Percentiles rank a stretch among this genome's conserved stretches.
These are phyloP conservation scores for Alternaria consortialis DNA, from an alignment of 2,329 filamentous ascomycete species.

Conservation along the genomic window DNA sequence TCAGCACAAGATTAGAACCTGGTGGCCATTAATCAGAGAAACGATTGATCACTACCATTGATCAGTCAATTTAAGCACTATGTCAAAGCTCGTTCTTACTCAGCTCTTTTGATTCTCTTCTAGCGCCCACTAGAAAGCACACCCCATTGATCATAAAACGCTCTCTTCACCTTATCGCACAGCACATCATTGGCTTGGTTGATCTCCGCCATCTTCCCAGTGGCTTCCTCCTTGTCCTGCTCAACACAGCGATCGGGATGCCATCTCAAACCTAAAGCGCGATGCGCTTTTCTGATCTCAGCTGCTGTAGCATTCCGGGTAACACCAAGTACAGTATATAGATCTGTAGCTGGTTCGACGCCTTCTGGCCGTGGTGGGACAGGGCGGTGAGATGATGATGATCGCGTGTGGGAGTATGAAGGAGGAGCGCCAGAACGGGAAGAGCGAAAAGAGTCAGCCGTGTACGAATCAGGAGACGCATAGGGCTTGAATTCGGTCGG, in stretches of 20 bases:
- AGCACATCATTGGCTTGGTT: conserved; percentile 33
- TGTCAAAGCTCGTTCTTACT: not conserved
- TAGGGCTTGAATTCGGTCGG: not conserved
- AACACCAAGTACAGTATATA: conserved; percentile 84
- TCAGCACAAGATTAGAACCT: not conserved
- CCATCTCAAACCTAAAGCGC: conserved; percentile 90
- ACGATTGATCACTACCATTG: too few species aligned
- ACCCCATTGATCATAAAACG: conserved; percentile 31
- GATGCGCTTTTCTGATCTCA: conserved; percentile 97
- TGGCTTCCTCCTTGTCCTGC: conserved; percentile 23
- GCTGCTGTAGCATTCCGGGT: conserved; percentile 74
- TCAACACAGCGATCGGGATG: conserved; percentile 73
- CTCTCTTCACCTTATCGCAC: conserved; percentile 18
- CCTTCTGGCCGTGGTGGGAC: not conserved
- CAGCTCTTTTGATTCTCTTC: not conserved
- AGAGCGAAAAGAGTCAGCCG: not conserved
- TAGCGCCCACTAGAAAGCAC: not conserved
- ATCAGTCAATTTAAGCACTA: not conserved
- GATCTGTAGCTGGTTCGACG: conserved; percentile 59
- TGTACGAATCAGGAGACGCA: not conserved
- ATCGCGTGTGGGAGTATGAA: not conserved
- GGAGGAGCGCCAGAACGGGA: not conserved
- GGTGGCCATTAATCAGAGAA: not conserved
- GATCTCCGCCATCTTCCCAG: conserved; percentile 33
- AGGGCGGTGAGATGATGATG: not conserved